Percentiles rank a stretch among this genome's conserved stretches.
Evolutionary conservation across 441 rosid species (phyloP).

Genomic region (Adansonia grandidieri): DNA sequence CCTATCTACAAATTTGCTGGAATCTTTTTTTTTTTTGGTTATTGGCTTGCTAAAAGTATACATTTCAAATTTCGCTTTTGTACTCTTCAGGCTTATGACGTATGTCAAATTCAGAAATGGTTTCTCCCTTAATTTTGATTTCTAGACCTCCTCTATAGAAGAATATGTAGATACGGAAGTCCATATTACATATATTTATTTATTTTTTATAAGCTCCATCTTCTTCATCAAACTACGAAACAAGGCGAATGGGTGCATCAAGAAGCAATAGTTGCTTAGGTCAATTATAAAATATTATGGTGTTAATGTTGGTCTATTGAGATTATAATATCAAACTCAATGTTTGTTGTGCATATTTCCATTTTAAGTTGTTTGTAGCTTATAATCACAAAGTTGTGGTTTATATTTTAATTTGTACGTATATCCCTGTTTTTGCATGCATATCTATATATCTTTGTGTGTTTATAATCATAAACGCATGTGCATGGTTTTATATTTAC

Average conservation of each 20-base stretch:
- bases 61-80: constrained; percentile 6
- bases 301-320: background rate
- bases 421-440: background rate
- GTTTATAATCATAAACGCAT: background rate
- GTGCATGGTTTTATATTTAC: background rate
- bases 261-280: constrained; percentile 13
- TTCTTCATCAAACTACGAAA: background rate
- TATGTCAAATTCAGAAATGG: background rate
- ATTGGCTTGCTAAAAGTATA: background rate
- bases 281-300: background rate
- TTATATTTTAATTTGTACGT: background rate
- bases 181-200: background rate
- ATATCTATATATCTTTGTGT: background rate
- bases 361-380: constrained; percentile 11
- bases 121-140: constrained; percentile 15
- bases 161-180: background rate
- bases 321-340: background rate
- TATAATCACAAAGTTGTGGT: background rate
- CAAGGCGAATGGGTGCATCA: background rate
- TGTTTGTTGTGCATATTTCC: background rate
- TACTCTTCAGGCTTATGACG: background rate
- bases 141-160: background rate
- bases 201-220: background rate
- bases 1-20: background rate
- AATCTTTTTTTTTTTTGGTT: background rate